Evolutionary conservation across 1,284 basidiomycete genomes (phyloP).

Genomic region (Irpex rosettiformis): DNA sequence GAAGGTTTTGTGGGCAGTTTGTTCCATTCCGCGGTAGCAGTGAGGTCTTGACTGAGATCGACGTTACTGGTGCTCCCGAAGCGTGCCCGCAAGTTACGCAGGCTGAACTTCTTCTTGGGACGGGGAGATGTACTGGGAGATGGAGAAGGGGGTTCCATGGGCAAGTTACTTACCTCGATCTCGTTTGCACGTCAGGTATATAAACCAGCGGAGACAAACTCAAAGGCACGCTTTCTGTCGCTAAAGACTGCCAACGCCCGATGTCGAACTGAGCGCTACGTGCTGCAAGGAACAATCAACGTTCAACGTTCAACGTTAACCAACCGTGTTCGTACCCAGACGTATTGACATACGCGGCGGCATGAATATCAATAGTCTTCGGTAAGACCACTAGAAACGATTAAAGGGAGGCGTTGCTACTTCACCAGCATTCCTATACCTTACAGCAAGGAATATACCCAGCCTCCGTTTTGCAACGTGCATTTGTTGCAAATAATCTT

Average conservation of each 20-base stretch:
- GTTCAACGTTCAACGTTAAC: background rate
- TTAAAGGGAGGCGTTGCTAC: too few relatives aligned
- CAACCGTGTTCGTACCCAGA: too few relatives aligned
- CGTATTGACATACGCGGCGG: too few relatives aligned
- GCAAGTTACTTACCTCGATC: background rate
- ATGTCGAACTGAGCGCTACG: slow-evolving; percentile 1
- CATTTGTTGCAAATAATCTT: too few relatives aligned
- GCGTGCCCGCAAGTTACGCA: slow-evolving; percentile 6
- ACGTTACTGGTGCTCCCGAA: slow-evolving; percentile 5
- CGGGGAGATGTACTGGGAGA: background rate
- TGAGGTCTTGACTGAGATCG: background rate
- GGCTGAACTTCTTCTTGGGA: slow-evolving; percentile 13
- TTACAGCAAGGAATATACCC: too few relatives aligned
- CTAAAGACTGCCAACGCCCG: background rate
- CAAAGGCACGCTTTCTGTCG: background rate
- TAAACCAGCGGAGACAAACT: background rate
- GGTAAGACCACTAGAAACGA: too few relatives aligned
- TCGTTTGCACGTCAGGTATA: background rate
- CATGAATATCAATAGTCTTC: too few relatives aligned
- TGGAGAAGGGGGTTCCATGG: background rate
- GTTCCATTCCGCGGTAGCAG: background rate
- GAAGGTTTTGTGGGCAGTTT: background rate
- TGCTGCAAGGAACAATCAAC: slow-evolving; percentile 1
- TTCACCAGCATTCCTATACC: too few relatives aligned
- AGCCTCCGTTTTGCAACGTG: too few relatives aligned